A percentile compares a stretch with the other conserved stretches of the same genome.
Evolutionary conservation across 2,329 filamentous ascomycete genomes (phyloP).

Genomic region (Pseudogymnoascus sp.): DNA sequence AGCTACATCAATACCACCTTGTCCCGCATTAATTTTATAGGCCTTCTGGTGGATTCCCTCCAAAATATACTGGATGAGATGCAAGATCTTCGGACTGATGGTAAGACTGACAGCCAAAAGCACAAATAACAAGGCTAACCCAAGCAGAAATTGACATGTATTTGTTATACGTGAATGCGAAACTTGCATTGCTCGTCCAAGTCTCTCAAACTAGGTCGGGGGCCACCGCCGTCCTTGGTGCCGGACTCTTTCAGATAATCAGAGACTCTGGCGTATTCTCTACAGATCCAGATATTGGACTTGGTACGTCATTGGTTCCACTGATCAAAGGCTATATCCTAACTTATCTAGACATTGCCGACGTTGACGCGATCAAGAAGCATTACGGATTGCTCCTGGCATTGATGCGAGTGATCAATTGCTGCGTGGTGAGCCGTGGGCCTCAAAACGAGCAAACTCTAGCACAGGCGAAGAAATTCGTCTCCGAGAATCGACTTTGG

Average conservation of each 20-base stretch:
- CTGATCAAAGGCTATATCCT: constrained; percentile 4
- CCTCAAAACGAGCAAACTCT: constrained; percentile 68
- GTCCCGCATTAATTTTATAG: constrained; percentile 81
- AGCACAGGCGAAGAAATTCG: constrained; percentile 69
- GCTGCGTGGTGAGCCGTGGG: constrained; percentile 73
- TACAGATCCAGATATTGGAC: constrained; percentile 85
- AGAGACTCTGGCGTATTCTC: constrained; percentile 79
- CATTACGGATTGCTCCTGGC: constrained; percentile 72
- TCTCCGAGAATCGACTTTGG: constrained; percentile 73
- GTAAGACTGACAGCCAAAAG: constrained; percentile 35
- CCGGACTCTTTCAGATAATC: constrained; percentile 76
- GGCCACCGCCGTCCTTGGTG: constrained; percentile 79
- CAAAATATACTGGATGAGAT: constrained; percentile 70
- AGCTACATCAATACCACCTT: constrained; percentile 71
- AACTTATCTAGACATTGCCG: constrained; percentile 24
- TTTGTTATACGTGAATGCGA: constrained; percentile 53
- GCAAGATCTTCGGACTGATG: constrained; percentile 47
- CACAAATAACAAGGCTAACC: not conserved
- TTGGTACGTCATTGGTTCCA: constrained; percentile 41
- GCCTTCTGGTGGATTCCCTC: constrained; percentile 82
- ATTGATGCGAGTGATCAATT: constrained; percentile 73
- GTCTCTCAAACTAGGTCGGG: constrained; percentile 79
- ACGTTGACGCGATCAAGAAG: constrained; percentile 23
- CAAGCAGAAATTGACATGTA: constrained; percentile 31
- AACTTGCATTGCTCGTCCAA: constrained; percentile 74